Percentiles rank a stretch among this genome's conserved stretches.
Evolutionary conservation across 2,329 filamentous ascomycete genomes (phyloP).

Genomic region (Cytospora leucostoma): DNA sequence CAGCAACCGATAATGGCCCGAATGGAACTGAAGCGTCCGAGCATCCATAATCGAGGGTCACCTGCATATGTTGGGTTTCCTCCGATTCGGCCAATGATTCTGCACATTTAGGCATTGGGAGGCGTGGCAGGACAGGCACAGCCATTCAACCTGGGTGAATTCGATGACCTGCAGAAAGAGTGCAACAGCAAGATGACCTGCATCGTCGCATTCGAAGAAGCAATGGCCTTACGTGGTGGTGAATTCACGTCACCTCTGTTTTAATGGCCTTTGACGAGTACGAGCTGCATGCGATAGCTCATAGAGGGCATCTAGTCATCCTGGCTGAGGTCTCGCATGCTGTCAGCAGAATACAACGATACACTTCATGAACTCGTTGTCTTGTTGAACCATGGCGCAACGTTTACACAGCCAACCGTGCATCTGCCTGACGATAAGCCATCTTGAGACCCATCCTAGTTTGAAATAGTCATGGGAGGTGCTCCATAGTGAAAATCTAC

Average conservation of each 20-base stretch:
- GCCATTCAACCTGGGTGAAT: neutral
- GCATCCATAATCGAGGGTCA: neutral
- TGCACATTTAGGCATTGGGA: neutral
- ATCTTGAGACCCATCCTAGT: slow-evolving; percentile 7
- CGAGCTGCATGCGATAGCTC: slow-evolving; percentile 5
- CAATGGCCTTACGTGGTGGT: no score
- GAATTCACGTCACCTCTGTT: neutral
- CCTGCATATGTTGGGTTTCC: neutral
- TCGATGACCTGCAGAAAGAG: neutral
- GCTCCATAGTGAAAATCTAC: slow-evolving; percentile 9
- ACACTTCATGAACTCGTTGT: neutral
- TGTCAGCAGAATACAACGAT: slow-evolving; percentile 1
- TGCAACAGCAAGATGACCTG: neutral
- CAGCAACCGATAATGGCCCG: slow-evolving; percentile 9
- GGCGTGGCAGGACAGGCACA: neutral
- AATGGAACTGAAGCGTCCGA: neutral
- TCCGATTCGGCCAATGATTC: neutral
- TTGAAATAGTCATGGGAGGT: slow-evolving; percentile 8
- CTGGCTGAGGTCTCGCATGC: slow-evolving; percentile 7
- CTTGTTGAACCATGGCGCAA: slow-evolving; percentile 12
- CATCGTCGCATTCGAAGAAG: neutral
- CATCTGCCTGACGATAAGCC: slow-evolving; percentile 12
- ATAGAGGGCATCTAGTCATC: neutral
- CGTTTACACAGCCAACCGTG: slow-evolving; percentile 3
- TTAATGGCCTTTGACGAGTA: neutral